These are phyloP conservation scores for Phaeotremella skinneri DNA, from an alignment of 768 basidiomycete species.

Conservation along the genomic window DNA sequence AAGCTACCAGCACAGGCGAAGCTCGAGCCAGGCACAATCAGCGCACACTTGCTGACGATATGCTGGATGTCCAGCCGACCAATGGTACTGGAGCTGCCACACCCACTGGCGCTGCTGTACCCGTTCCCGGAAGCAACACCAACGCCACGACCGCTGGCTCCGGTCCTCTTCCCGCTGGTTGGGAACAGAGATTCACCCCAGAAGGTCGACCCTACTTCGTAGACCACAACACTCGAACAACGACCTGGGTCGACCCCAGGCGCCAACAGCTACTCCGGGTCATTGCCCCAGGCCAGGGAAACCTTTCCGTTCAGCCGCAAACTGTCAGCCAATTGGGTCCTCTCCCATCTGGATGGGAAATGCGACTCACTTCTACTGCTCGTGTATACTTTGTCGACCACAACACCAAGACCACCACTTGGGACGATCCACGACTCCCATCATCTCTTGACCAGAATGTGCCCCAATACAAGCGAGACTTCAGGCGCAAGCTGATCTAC, in stretches of 20 bases:
- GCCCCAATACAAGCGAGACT: slow-evolving; percentile 99
- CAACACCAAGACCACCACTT: slow-evolving; percentile 99
- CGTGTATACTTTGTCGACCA: slow-evolving; percentile 99
- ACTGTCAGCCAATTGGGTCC: slow-evolving; percentile 96
- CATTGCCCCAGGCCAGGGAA: slow-evolving; percentile 85
- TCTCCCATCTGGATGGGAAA: slow-evolving; percentile 97
- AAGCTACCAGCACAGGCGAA: slow-evolving; percentile 48
- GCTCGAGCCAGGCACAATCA: slow-evolving; percentile 52
- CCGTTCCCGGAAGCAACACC: slow-evolving; percentile 38
- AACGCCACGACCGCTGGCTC: slow-evolving; percentile 67
- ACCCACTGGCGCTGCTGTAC: slow-evolving; percentile 33
- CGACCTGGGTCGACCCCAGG: slow-evolving; percentile 99
- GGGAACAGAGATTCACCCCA: slow-evolving; percentile 98
- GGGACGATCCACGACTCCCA: slow-evolving; percentile 97
- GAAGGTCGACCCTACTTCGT: slow-evolving; percentile 99
- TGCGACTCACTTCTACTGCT: slow-evolving; percentile 96
- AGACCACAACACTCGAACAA: slow-evolving; percentile 98
- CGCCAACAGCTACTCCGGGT: slow-evolving; percentile 95
- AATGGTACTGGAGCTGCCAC: slow-evolving; percentile 33
- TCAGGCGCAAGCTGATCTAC: slow-evolving; percentile 97
- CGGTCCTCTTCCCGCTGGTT: slow-evolving; percentile 89
- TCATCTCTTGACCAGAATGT: slow-evolving; percentile 94
- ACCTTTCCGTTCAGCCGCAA: slow-evolving; percentile 83
- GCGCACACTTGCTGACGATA: slow-evolving; percentile 52
- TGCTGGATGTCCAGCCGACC: slow-evolving; percentile 43